These are phyloP conservation scores for Brassica juncea DNA, from an alignment of 345 rosid genomes.

Conservation along the genomic window DNA sequence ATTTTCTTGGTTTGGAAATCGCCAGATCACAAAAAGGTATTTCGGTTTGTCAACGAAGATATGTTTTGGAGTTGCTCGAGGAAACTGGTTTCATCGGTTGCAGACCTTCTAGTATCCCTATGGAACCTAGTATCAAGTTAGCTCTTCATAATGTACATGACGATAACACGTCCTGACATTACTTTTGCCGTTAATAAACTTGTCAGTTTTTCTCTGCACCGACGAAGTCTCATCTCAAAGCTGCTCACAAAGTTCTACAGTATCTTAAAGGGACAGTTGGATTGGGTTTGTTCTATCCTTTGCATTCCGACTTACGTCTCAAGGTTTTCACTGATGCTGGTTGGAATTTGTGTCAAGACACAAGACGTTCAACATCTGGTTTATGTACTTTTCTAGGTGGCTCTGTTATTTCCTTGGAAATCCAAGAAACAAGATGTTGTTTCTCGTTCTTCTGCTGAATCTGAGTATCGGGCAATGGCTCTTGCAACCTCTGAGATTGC, in stretches of 20 bases:
- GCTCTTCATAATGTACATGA: background rate
- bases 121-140: background rate
- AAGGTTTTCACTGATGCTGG: background rate
- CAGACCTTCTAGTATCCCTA: background rate
- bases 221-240: background rate
- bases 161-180: background rate
- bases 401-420: background rate
- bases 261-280: background rate
- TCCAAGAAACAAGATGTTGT: background rate
- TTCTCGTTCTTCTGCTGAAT: background rate
- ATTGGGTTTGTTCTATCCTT: background rate
- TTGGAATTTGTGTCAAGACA: background rate
- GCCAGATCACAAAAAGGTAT: background rate
- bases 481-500: background rate
- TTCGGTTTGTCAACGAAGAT: background rate
- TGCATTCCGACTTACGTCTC: background rate
- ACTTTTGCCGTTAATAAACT: background rate
- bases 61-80: background rate
- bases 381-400: background rate
- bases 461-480: background rate
- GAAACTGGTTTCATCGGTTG: background rate
- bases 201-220: background rate
- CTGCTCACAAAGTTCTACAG: background rate
- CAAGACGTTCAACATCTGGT: background rate
- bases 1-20: background rate